Base-by-base conservation (phyloP, 352 stramenopile genomes). In the Aphanomyces cochlioides region DNA sequence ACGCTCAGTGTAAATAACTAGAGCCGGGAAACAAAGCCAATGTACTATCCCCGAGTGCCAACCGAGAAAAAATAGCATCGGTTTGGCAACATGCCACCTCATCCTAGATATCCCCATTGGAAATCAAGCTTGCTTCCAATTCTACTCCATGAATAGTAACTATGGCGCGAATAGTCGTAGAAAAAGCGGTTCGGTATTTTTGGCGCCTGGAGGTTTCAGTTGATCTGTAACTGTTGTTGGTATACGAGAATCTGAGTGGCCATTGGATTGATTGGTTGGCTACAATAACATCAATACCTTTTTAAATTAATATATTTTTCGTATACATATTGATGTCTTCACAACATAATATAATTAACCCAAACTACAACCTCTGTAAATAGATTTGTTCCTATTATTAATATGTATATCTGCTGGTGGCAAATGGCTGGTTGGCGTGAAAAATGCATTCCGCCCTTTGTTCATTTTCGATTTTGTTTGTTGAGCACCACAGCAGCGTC, bases 301-400 rank as follows among this genome's bases (percentile, higher is more conserved):
- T 50, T n/a, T 50, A 50, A 50, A 50, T 50, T 50, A 50, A 50
- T 50, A 50, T n/a, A n/a, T 50, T n/a, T 50, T 12, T n/a, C 10
- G 17, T 50, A 50, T 50, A 50, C 0, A 28, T 28, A 28, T 28
- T 28, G 28, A 28, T 28, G 28, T 28, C 28, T 28, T 28, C 28
- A 0, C 28, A 28, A 28, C 2, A 2, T 28, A 28, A 28, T 28
- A 28, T 28, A 28, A 28, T 28, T 28, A 28, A 28, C 28, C 28
- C 28, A 28, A 0, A 28, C 28, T 2, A 50, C 0, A 50, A 12
- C 43, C 43, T 2, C 2, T 50, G 43, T n/a, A 50, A 50, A n/a
- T 48, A 48, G 43, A 48, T n/a, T n/a, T n/a, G n/a, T 48, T 15
- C 43, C 8, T 15, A 48, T 15, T 48, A 15, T 8, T 8, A 48